Conservation (phyloP, 2,329 filamentous ascomycete species). For the Nemania bipapillata region DNA sequence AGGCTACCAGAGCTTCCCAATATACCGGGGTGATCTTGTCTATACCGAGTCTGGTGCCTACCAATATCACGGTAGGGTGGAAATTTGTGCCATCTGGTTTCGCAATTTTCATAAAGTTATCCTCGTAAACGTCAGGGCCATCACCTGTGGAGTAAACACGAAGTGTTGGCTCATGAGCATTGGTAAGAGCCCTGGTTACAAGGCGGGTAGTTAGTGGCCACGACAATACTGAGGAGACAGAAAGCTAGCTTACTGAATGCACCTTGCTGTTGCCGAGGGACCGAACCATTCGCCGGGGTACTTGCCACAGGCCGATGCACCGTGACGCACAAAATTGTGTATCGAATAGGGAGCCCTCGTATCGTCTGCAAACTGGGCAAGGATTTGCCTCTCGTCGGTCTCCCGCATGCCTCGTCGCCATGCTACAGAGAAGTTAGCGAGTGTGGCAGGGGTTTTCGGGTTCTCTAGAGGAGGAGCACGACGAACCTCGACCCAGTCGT, state of each 20-base stretch:
- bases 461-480: background rate
- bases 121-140: slow-evolving; percentile 91
- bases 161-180: slow-evolving; percentile 71
- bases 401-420: slow-evolving; percentile 75
- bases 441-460: background rate
- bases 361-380: slow-evolving; percentile 88
- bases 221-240: background rate
- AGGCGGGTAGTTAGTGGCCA: slow-evolving; percentile 30
- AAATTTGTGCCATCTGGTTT: slow-evolving; percentile 73
- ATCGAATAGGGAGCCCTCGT: slow-evolving; percentile 90
- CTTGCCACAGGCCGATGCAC: slow-evolving; percentile 87
- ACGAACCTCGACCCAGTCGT: slow-evolving; percentile 79
- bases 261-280: slow-evolving; percentile 92
- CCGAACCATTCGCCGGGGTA: slow-evolving; percentile 99
- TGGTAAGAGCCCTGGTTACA: slow-evolving; percentile 74
- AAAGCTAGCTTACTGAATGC: slow-evolving; percentile 76
- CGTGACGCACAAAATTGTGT: slow-evolving; percentile 91
- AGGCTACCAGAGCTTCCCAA: slow-evolving; percentile 88
- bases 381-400: slow-evolving; percentile 73
- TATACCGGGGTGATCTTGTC: slow-evolving; percentile 95
- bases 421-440: slow-evolving; percentile 58
- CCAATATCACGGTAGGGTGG: slow-evolving; percentile 84
- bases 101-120: slow-evolving; percentile 83
- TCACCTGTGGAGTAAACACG: slow-evolving; percentile 91
- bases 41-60: slow-evolving; percentile 89